Percentiles rank a stretch among this genome's conserved stretches.
These are phyloP conservation scores for Chytriomyces sp. DNA, from an alignment of 192 early-diverging fungal genomes.

Conservation along the genomic window DNA sequence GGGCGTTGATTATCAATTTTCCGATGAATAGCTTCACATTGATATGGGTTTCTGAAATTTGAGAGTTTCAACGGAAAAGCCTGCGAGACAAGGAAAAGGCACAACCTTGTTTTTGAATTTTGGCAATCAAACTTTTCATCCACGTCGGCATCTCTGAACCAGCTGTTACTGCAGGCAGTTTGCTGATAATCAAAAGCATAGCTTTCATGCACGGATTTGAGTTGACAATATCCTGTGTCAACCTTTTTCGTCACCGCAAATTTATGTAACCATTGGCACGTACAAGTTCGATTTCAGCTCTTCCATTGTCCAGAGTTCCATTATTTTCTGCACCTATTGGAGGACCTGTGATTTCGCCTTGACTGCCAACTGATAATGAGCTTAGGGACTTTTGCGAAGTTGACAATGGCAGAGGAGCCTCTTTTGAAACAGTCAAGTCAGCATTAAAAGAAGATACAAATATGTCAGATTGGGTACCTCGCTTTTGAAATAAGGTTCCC, in stretches of 20 bases:
- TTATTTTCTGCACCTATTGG: not conserved
- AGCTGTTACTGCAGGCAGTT: constrained; percentile 50
- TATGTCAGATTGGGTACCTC: no score
- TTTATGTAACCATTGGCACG: no score
- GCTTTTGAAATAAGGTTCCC: constrained; percentile 8
- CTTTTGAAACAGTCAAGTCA: no score
- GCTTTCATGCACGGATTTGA: constrained; percentile 68
- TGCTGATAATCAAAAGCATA: constrained; percentile 61
- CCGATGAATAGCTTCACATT: constrained; percentile 69
- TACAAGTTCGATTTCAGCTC: not conserved
- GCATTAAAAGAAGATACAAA: no score
- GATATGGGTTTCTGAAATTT: constrained; percentile 50
- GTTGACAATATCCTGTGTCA: constrained; percentile 22
- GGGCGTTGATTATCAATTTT: constrained; percentile 68
- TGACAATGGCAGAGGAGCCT: not conserved
- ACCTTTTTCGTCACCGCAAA: no score
- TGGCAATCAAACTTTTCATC: constrained; percentile 66
- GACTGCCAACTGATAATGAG: not conserved
- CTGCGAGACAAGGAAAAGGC: not conserved
- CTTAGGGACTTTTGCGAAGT: not conserved
- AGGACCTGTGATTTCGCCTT: not conserved
- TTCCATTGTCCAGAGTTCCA: not conserved
- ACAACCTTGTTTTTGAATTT: constrained; percentile 51
- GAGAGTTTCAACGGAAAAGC: not conserved
- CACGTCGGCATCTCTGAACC: constrained; percentile 58